phyloP scores from a whole-genome alignment of 139 green algal species.

The Picochlorum sp. region DNA sequence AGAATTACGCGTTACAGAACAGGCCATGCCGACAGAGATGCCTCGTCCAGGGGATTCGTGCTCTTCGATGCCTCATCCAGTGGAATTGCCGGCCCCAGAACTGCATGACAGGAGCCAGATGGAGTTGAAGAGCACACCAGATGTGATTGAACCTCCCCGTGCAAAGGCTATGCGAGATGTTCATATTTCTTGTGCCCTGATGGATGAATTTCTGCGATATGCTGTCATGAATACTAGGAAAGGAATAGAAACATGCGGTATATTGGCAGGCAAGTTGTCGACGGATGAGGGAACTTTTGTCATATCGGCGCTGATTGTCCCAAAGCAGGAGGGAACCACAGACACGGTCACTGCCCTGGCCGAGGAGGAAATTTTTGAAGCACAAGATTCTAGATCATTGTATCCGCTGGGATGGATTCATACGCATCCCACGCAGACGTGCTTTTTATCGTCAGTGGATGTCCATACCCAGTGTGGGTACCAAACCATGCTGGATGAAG shows the following conservation, averaged over 20 bases:
- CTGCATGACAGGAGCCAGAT: slow-evolving; percentile 6
- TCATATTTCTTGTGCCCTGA: slow-evolving; percentile 69
- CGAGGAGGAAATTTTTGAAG: slow-evolving; percentile 89
- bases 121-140: background rate
- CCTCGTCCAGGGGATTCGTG: background rate
- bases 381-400: slow-evolving; percentile 48
- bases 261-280: slow-evolving; percentile 70
- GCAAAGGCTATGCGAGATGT: slow-evolving; percentile 51
- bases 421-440: slow-evolving; percentile 92
- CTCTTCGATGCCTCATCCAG: background rate
- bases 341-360: slow-evolving; percentile 56
- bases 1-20: background rate
- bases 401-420: slow-evolving; percentile 95
- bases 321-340: slow-evolving; percentile 80
- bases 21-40: background rate
- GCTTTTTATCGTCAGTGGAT: slow-evolving; percentile 93
- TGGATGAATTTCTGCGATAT: slow-evolving; percentile 80
- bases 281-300: slow-evolving; percentile 60
- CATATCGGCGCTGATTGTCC: slow-evolving; percentile 84
- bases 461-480: slow-evolving; percentile 89
- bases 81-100: background rate
- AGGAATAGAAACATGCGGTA: slow-evolving; percentile 80
- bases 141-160: no score
- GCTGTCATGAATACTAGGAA: slow-evolving; percentile 49
- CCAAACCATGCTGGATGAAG: slow-evolving; percentile 90